Base-by-base conservation (phyloP, 495 filamentous ascomycete species). In the Penicillium tannophilum region DNA sequence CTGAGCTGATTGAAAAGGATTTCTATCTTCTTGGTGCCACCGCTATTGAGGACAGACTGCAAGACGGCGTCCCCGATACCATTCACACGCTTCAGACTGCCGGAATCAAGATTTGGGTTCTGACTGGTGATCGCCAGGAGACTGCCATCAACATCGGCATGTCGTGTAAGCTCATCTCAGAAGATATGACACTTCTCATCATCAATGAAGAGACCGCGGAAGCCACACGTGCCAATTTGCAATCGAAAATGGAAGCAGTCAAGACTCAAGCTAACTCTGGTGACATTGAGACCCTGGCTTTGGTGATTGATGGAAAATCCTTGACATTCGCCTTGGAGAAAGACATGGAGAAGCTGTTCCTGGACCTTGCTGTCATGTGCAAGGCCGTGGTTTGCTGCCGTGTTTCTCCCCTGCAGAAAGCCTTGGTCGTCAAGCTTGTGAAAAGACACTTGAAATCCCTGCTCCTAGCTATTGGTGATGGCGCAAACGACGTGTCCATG, bases 131-230 rank as follows among this genome's bases (percentile, higher is more conserved):
- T 79, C 83, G 95, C 66, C 95, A 99, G 71, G 95, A 99, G 71
- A 99, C 95, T 48, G 95, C 95, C 50, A 99, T 99, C 78, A 99
- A 99, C 68, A 99, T 99, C 65, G 95, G 95, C 56, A 99, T 99
- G 95, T 96, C 91, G 66, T 99, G 95, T 75, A 98, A 97, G 77
- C 82, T 99, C 24, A 92, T 99, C 46, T 96, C 92, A 48, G 95
- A 99, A 72, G 95, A 99, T 61, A 99, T 99, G 95, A 96, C 93
- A 56, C 80, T 99, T 12, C 79, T 99, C 52, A 96, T 99, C 68
- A 82, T 99, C 66, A 99, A 99, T 64, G 93, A 99, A 68, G 92
- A 97, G 52, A 83, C 68, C 30, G 76, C 90, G 10, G 72, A 76
- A 26, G 89, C 84, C 16, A 98, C 95, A 2, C 78, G 90, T 36